Base-by-base conservation (phyloP, 2,329 filamentous ascomycete genomes). In the Hymenoscyphus albidus region DNA sequence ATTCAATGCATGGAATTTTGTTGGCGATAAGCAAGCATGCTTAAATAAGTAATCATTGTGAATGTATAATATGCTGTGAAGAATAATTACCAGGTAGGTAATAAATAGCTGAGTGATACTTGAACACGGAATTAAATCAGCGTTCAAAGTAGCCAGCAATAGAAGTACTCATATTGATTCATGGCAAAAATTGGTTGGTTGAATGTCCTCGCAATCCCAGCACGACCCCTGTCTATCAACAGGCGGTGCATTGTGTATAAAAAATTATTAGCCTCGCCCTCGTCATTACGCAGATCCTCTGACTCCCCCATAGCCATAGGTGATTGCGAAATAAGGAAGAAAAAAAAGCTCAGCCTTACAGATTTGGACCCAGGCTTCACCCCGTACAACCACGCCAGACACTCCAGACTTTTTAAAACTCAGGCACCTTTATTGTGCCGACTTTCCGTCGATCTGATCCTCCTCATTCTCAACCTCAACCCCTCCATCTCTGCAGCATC, bases 261-360 rank as follows among this genome's bases (percentile, higher is more conserved):
- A 18, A 51, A 12, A 58, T 32, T 58, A 60, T 65, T 64, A 66
- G 61, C 65, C 63, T 61, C 51, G 63, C 65, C 65, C 63, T 69
- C 65, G 62, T 65, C 63, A 67, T 65, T 59, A 58, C 62, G 59
- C 63, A 62, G 57, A 62, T 62, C 64, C 61, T 57, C 48, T 55
- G 55, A 61, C 40, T 56, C 32, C 42, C 40, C 16, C 35, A 35
- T 35, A 5, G 9, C 6, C 35, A 9, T 35, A 35, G 35, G 35
- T 5, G 1, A 35, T 35, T 35, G 35, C 6, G 6, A 35, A 35
- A 10, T 35, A 35, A 35, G 9, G 9, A 35, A 10, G 9, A 35
- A 35, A 63, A 65, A 59, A 62, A 61, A 57, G 40, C 40, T 65
- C 59, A 65, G 58, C 59, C 63, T 62, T 61, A 59, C 63, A 63